Evolutionary conservation across 495 filamentous ascomycete species (phyloP).

Genomic region (Aspergillus asperescens): DNA sequence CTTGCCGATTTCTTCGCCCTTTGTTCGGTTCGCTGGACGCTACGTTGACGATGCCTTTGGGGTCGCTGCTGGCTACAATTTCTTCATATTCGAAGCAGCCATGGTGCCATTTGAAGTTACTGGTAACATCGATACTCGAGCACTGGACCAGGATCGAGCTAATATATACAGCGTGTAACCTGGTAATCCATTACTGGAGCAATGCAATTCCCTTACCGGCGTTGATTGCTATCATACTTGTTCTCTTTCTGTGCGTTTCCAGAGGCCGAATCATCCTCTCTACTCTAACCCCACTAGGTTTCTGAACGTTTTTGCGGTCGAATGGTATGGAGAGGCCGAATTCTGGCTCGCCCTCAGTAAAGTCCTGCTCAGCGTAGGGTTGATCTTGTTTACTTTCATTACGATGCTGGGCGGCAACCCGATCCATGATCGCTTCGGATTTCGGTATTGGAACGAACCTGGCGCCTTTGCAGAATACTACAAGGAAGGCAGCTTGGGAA

Average conservation of each 20-base stretch:
- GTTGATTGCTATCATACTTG: conserved; percentile 40
- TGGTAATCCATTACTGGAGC: conserved; percentile 47
- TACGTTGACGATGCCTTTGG: conserved; percentile 67
- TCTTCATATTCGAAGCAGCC: conserved; percentile 54
- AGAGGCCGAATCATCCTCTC: not conserved
- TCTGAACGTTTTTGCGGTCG: conserved; percentile 57
- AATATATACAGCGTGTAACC: conserved; percentile 27
- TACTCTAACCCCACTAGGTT: conserved; percentile 19
- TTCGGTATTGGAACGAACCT: conserved; percentile 70
- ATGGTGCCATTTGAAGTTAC: conserved; percentile 44
- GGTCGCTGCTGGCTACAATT: conserved; percentile 65
- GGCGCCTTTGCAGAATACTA: conserved; percentile 66
- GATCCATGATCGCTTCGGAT: conserved; percentile 64
- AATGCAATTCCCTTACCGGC: conserved; percentile 38
- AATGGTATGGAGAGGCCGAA: conserved; percentile 69
- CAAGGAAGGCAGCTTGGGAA: conserved; percentile 55
- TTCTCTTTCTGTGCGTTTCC: conserved; percentile 45
- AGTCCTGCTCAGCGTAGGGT: conserved; percentile 61
- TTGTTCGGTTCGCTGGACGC: conserved; percentile 75
- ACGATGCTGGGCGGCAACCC: conserved; percentile 74
- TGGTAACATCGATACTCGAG: not conserved
- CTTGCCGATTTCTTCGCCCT: conserved; percentile 73
- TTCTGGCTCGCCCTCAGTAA: conserved; percentile 73
- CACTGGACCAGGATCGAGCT: not conserved
- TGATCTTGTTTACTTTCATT: conserved; percentile 67